These are phyloP conservation scores for Penicilliopsis zonata DNA, from an alignment of 495 filamentous ascomycete species.

Conservation along the genomic window DNA sequence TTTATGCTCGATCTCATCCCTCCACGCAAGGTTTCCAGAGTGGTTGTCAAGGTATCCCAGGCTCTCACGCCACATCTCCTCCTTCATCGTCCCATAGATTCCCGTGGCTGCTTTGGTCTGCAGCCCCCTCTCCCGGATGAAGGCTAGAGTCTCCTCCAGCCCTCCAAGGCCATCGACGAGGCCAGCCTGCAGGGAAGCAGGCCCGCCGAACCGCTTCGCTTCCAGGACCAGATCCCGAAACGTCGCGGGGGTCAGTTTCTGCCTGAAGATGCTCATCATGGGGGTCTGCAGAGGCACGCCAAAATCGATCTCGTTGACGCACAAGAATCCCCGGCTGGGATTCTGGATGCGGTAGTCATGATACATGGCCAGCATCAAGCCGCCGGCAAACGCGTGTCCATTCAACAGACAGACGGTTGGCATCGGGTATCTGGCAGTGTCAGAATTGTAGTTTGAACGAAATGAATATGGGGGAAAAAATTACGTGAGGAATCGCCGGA, in stretches of 20 bases:
- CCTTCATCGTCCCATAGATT: constrained; percentile 56
- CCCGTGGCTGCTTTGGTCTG: constrained; percentile 45
- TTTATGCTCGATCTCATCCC: constrained; percentile 19
- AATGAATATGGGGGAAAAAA: constrained; percentile 3
- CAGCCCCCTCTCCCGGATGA: constrained; percentile 45
- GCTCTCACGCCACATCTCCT: constrained; percentile 58
- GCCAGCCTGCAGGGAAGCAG: constrained; percentile 46
- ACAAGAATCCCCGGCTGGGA: constrained; percentile 52
- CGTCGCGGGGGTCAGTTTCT: constrained; percentile 42
- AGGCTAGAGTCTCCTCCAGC: constrained; percentile 40
- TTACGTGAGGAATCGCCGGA: constrained; percentile 49
- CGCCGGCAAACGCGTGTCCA: constrained; percentile 73
- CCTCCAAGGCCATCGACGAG: constrained; percentile 59
- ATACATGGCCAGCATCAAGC: constrained; percentile 71
- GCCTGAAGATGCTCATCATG: constrained; percentile 62
- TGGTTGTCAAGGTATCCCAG: constrained; percentile 39
- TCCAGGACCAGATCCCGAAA: constrained; percentile 59
- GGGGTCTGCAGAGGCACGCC: constrained; percentile 57
- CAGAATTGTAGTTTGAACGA: background rate
- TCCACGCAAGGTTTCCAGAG: constrained; percentile 32
- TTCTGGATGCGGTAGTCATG: constrained; percentile 76
- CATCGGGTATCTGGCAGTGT: constrained; percentile 52
- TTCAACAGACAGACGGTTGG: constrained; percentile 68
- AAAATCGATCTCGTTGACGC: constrained; percentile 70
- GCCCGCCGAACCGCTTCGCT: constrained; percentile 48